Evolutionary conservation across 1,284 basidiomycete genomes (phyloP).

Genomic region (Leucoagaricus sp.): DNA sequence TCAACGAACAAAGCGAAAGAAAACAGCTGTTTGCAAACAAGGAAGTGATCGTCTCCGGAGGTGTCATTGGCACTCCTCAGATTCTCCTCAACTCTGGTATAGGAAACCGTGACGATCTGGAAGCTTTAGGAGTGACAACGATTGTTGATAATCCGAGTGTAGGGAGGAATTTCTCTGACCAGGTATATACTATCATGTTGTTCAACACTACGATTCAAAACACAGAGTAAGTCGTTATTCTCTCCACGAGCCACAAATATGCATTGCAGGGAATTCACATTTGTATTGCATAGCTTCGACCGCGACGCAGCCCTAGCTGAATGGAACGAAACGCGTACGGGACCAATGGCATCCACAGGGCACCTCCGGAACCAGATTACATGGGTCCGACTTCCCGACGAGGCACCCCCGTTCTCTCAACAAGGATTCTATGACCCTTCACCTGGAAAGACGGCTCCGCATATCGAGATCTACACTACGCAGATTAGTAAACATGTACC

Average conservation of each 20-base stretch:
- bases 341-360: slow-evolving; percentile 13
- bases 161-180: slow-evolving; percentile 21
- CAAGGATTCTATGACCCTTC: slow-evolving; percentile 16
- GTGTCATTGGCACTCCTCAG: slow-evolving; percentile 24
- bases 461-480: slow-evolving; percentile 18
- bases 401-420: slow-evolving; percentile 18
- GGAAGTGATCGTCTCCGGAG: slow-evolving; percentile 25
- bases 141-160: slow-evolving; percentile 21
- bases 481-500: slow-evolving; percentile 5
- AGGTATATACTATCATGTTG: neutral
- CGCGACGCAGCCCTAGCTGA: slow-evolving; percentile 14
- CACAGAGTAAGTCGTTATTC: neutral
- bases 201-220: slow-evolving; percentile 6
- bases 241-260: too few relatives aligned
- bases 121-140: slow-evolving; percentile 17
- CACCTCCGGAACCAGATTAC: slow-evolving; percentile 14
- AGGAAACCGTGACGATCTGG: slow-evolving; percentile 17
- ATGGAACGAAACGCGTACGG: slow-evolving; percentile 19
- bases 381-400: slow-evolving; percentile 18
- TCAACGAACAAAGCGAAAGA: slow-evolving; percentile 5
- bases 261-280: neutral
- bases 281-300: neutral
- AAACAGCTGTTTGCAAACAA: slow-evolving; percentile 13
- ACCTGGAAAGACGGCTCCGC: slow-evolving; percentile 17
- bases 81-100: slow-evolving; percentile 26